Evolutionary conservation across 208 protist species (phyloP).

Genomic region (Crithidia expoeki): DNA sequence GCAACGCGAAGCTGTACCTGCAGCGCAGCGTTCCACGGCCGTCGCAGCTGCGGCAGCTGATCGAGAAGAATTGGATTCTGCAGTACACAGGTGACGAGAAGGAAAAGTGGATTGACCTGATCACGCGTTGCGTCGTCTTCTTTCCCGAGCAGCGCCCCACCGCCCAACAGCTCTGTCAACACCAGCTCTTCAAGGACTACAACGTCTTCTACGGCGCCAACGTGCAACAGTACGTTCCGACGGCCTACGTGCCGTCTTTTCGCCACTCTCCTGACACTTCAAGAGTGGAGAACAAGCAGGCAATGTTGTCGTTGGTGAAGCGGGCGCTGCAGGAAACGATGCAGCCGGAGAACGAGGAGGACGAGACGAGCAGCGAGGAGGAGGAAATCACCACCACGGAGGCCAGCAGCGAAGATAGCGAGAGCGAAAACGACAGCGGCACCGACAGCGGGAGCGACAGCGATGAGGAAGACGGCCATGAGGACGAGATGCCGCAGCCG

Average conservation of each 20-base stretch:
- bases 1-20: slow-evolving; percentile 84
- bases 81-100: slow-evolving; percentile 37
- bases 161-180: slow-evolving; percentile 67
- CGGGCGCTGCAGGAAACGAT: slow-evolving; percentile 37
- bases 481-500: slow-evolving; percentile 10
- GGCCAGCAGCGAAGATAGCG: slow-evolving; percentile 14
- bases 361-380: slow-evolving; percentile 34
- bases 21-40: slow-evolving; percentile 59
- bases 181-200: slow-evolving; percentile 69
- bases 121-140: slow-evolving; percentile 75
- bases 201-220: slow-evolving; percentile 77
- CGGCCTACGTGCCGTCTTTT: slow-evolving; percentile 51
- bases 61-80: slow-evolving; percentile 66
- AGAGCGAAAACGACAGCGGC: slow-evolving; percentile 9
- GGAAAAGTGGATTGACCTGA: slow-evolving; percentile 79
- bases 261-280: slow-evolving; percentile 32
- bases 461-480: slow-evolving; percentile 8
- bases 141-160: slow-evolving; percentile 83
- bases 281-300: slow-evolving; percentile 62
- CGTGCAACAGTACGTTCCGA: slow-evolving; percentile 55
- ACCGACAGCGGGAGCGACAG: too few species aligned
- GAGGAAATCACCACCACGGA: slow-evolving; percentile 27
- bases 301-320: slow-evolving; percentile 50
- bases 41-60: slow-evolving; percentile 54
- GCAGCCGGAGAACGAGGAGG: slow-evolving; percentile 37